These are phyloP conservation scores for Plasmodium inui DNA, from an alignment of 169 alveolate species.

Conservation along the genomic window DNA sequence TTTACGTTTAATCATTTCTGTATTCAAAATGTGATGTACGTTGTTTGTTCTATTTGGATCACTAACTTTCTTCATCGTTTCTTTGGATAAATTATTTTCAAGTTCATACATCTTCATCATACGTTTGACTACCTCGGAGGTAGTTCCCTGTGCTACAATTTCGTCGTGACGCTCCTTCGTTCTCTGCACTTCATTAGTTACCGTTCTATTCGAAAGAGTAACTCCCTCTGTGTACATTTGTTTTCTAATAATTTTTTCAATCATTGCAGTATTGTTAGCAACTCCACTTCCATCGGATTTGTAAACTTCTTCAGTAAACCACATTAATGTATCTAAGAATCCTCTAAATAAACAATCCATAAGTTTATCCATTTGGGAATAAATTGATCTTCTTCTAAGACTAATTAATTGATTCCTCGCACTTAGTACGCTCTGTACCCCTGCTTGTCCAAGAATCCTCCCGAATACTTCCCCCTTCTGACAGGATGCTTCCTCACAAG, in stretches of 20 bases:
- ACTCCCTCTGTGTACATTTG: constrained; percentile 35
- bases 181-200: constrained; percentile 29
- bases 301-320: constrained; percentile 32
- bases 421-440: constrained; percentile 5
- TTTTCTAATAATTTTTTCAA: constrained; percentile 29
- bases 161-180: constrained; percentile 44
- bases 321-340: constrained; percentile 32
- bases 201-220: constrained; percentile 48
- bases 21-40: background rate
- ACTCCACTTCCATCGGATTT: constrained; percentile 14
- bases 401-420: constrained; percentile 16
- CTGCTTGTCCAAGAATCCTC: background rate
- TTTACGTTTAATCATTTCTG: constrained; percentile 9
- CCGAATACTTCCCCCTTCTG: background rate
- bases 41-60: background rate
- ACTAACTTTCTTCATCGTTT: constrained; percentile 2
- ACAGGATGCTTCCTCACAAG: background rate
- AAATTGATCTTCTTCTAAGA: constrained; percentile 23
- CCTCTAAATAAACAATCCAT: constrained; percentile 50
- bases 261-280: background rate
- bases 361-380: constrained; percentile 16
- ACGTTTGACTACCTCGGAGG: constrained; percentile 15
- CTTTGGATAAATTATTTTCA: constrained; percentile 23
- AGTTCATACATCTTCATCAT: constrained; percentile 36
- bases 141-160: constrained; percentile 8